These are phyloP conservation scores for Cocos nucifera DNA, from an alignment of 176 grass and related monocot species.

Conservation along the genomic window DNA sequence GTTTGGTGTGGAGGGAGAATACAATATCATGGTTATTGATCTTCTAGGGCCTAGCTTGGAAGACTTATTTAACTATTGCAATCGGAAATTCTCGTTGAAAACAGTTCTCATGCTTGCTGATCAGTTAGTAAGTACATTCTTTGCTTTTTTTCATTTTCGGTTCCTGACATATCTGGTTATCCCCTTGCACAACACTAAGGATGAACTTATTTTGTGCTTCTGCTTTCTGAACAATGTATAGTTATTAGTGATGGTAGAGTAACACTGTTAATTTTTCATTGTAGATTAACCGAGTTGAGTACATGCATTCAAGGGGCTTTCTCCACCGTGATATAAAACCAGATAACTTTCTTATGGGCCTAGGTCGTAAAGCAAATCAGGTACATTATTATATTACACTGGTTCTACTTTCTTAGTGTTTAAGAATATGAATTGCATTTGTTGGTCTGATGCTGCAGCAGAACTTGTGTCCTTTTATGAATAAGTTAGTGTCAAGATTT, in stretches of 20 bases:
- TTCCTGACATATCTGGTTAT: background rate
- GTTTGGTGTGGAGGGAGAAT: slow-evolving; percentile 71
- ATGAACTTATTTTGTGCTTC: too few species aligned
- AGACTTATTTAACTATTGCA: slow-evolving; percentile 79
- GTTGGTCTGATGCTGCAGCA: too few species aligned
- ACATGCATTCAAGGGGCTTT: slow-evolving; percentile 74
- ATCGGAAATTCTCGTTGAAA: slow-evolving; percentile 66
- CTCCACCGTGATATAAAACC: slow-evolving; percentile 84
- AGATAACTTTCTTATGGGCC: slow-evolving; percentile 80
- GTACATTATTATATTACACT: slow-evolving; percentile 23
- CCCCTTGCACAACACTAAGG: too few species aligned
- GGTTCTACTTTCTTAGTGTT: too few species aligned
- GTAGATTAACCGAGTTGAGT: slow-evolving; percentile 64
- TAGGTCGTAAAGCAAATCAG: slow-evolving; percentile 77
- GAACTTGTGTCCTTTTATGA: too few species aligned
- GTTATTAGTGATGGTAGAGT: too few species aligned
- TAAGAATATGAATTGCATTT: too few species aligned
- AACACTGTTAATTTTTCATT: background rate
- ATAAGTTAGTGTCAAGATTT: too few species aligned
- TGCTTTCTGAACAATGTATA: too few species aligned
- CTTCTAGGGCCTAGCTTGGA: slow-evolving; percentile 73
- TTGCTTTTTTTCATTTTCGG: background rate
- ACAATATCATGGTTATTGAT: slow-evolving; percentile 87
- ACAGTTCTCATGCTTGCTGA: slow-evolving; percentile 78
- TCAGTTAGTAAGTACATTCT: slow-evolving; percentile 43